Evolutionary conservation across 2,329 filamentous ascomycete species (phyloP), one percentile per base, ranked within the genome.

Genomic region (Juglanconis sp.): DNA sequence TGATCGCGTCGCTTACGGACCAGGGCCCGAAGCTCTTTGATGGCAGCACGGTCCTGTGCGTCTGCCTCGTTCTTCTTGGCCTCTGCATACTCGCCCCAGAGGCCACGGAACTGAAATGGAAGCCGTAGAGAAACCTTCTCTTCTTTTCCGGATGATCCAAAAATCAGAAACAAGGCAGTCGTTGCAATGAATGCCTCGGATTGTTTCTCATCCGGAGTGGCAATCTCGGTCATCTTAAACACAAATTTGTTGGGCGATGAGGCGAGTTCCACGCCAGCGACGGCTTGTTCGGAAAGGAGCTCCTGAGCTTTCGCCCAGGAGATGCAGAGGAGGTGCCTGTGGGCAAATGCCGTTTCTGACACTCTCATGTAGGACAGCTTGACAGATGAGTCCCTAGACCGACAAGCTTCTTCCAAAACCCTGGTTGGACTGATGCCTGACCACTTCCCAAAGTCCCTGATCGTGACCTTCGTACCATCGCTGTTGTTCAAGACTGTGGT

Each of bases 171-270:
- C 1, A 99, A 76, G 1, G 90, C 91, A 11, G 86, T 81, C 0
- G 92, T 96, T 5, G 92, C 90, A 47, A 95, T 83, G 67, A 88
- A 98, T 1, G 88, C 88, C 72, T 98, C 93, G 5, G 95, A 96
- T 71, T 99, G 93, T 65, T 87, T 86, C 11, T 80, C 67, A 56
- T 92, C 89, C 0, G 92, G 86, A 0, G 92, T 89, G 10, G 92
- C 89, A 48, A 96, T 74, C 0, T 82, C 81, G 4, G 77, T 80
- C 89, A 97, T 96, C 47, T 87, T 89, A 66, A 95, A 86, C 10
- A 78, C 84, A 31, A 88, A 85, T 38, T 79, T 78, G 17, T 74
- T 81, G 5, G 83, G 76, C 13, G 78, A 76, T 10, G 77, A 72
- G 31, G 73, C 71, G 11, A 78, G 70, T 60, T 83, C 78, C 9